Evolutionary conservation across 371 early-diverging fungal species (phyloP), one percentile per base, ranked within the genome.

Genomic region (Mortierella sp.): DNA sequence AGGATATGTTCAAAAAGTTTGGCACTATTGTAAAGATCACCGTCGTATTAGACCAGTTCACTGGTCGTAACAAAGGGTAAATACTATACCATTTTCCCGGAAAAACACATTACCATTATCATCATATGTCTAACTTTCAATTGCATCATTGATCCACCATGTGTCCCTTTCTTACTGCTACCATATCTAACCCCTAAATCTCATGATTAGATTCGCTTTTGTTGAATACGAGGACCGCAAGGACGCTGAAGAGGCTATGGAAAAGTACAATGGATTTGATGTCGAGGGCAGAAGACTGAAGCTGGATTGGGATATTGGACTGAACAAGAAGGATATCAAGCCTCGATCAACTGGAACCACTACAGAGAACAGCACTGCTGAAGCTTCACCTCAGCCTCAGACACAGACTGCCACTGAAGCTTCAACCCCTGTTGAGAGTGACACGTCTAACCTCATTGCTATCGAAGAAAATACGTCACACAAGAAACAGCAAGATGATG

Each of bases 231-330:
- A 93, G 66, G 91, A 94, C 59, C 89, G 94, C 69, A 87, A 89
- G 65, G 91, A 93, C 74, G 95, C 95, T 16, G 93, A 93, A 77
- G 93, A 92, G 69, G 94, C 93, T 5, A 90, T 88, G 84, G 89
- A 90, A 68, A 92, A 92, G 86, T 92, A 88, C 72, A 89, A 92
- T 77, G 90, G 89, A 62, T 91, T 90, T 66, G 89, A 86, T 51
- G 89, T 94, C 20, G 91, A 93, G 73, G 93, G 93, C 24, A 90
- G 95, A 68, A 86, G 92, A 49, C 73, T 94, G 73, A 93, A 92
- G 77, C 77, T 94, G 69, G 95, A 94, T 76, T 94, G 95, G 94
- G 94, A 94, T 72, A 87, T 93, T 87, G 94, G 94, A 40, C 84
- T 88, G 73, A 85, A 86, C 68, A 90, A 91, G 85, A 94, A 94